These are phyloP conservation scores for Coemansia sp. DNA, from an alignment of 192 early-diverging fungal species.

Conservation along the genomic window DNA sequence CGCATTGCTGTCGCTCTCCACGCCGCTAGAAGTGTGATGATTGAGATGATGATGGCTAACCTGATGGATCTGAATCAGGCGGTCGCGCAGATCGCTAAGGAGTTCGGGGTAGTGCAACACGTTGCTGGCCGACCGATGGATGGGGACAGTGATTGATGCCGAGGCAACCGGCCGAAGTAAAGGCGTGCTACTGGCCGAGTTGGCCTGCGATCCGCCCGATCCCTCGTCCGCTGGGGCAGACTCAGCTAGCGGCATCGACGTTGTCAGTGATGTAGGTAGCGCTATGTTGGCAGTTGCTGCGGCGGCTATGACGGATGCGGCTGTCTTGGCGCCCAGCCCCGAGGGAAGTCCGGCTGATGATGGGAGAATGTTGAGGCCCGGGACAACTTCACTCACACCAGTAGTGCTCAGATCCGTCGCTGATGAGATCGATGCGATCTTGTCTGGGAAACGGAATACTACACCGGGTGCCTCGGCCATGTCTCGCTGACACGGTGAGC, in stretches of 20 bases:
- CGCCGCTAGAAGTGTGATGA: conserved; percentile 40
- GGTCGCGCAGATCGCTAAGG: conserved; percentile 55
- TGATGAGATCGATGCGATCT: conserved; percentile 34
- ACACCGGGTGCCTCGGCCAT: conserved; percentile 54
- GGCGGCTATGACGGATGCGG: conserved; percentile 45
- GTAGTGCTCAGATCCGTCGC: conserved; percentile 6
- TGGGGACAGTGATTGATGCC: conserved; percentile 21
- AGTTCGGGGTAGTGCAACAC: conserved; percentile 58
- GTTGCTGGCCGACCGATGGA: conserved; percentile 57
- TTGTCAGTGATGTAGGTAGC: not conserved
- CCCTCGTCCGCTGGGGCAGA: not conserved
- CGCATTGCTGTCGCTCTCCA: conserved; percentile 41
- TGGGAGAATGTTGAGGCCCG: conserved; percentile 47
- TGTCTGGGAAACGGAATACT: conserved; percentile 58
- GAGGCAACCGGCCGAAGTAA: conserved; percentile 28
- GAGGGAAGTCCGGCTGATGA: conserved; percentile 52
- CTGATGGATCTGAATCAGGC: conserved; percentile 54
- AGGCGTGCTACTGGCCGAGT: conserved; percentile 45
- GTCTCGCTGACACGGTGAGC: conserved; percentile 57
- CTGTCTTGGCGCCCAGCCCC: conserved; percentile 49
- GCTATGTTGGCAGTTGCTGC: conserved; percentile 18
- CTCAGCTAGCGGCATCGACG: conserved; percentile 1
- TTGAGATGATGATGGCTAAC: conserved; percentile 12
- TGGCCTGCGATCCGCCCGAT: conserved; percentile 18
- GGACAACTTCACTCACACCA: conserved; percentile 12